Base-by-base conservation (phyloP, 2,329 filamentous ascomycete genomes). In the Penicillium italicum region DNA sequence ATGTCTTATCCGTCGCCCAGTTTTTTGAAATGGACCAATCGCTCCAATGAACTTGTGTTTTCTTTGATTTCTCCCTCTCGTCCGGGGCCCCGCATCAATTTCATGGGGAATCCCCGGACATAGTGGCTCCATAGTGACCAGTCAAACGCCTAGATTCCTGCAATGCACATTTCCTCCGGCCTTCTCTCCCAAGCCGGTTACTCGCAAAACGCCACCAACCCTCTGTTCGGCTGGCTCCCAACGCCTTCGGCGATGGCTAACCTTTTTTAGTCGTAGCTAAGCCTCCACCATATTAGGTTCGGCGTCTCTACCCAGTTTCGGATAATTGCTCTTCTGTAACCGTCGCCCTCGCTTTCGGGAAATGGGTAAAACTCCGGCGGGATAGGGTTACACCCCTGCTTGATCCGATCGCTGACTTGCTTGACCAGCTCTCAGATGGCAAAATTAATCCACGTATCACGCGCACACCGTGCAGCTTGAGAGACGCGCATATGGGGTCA, bases 391-490 rank as follows among this genome's bases (percentile, higher is more conserved):
- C 34, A 6, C n/a, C n/a, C 34, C n/a, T 18, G n/a, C 34, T 18
- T 37, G 26, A 33, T 47, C 24, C 8, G 33, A 38, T 30, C 40
- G 26, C 9, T 43, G 14, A 16, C n/a, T 31, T 30, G 12, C 28
- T 38, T 16, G n/a, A 38, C 37, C 10, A 34, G 42, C 11, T 24
- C 33, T 46, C 34, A 14, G 30, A 20, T 45, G 36, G 28, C 33
- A 18, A 8, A 43, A 50, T 50, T 50, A 26, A 44, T 50, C 45
- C 50, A 53, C 50, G 52, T 54, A 54, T 54, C 52, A 54, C 31
- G 36, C 43, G 12, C 10, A n/a, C 18, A 18, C 8, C 4, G 14
- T 34, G 16, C 22, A n/a, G 7, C 18, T 20, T 12, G 1, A 11
- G 11, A 36, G 8, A 48, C 7, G 22, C 11, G 16, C 16, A 31